Conservation (phyloP, 768 basidiomycete species). For the Calocera cornea region DNA sequence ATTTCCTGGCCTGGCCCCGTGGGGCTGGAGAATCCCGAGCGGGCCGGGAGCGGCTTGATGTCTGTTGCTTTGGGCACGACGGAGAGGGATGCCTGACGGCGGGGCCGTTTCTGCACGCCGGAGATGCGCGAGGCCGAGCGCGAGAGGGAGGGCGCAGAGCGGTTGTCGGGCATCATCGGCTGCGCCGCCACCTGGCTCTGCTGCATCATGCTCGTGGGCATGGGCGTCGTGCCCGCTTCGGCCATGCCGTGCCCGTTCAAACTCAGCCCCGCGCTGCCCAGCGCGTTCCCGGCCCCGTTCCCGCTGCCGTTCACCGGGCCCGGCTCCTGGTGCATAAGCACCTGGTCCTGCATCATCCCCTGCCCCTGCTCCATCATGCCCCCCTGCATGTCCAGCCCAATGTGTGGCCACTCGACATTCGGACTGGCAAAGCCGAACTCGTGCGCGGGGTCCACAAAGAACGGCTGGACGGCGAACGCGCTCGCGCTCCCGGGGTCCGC, state of each 20-base stretch:
- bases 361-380: no score
- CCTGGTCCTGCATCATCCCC: no score
- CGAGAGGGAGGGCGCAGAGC: neutral
- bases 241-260: neutral
- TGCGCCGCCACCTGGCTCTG: neutral
- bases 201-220: neutral
- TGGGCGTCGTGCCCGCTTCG: neutral
- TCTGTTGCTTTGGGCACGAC: neutral
- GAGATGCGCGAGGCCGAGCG: neutral
- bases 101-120: neutral
- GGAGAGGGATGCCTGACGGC: neutral
- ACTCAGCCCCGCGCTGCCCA: no score
- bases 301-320: no score
- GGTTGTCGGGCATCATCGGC: neutral
- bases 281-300: no score
- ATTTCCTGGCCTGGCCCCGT: neutral
- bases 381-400: neutral
- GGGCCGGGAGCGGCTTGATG: neutral
- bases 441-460: neutral
- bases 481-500: neutral
- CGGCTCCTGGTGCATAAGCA: no score
- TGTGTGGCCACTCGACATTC: neutral
- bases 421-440: neutral
- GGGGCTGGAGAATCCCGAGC: neutral
- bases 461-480: neutral